Evolutionary conservation across 2,329 filamentous ascomycete species (phyloP).

Genomic region (Hymenoscyphus repandus): DNA sequence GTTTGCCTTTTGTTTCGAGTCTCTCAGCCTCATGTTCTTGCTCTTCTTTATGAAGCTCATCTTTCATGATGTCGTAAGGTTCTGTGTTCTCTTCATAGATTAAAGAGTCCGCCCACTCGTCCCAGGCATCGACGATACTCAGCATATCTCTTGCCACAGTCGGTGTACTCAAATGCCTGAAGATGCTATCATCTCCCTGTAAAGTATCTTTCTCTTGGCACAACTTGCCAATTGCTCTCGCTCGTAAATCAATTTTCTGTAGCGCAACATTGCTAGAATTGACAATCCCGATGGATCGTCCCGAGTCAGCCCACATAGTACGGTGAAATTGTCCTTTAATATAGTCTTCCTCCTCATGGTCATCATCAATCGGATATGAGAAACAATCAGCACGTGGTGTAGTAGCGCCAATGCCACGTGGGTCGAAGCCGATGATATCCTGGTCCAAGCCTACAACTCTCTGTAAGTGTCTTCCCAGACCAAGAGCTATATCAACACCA

Average conservation of each 20-base stretch:
- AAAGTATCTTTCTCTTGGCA: slow-evolving; percentile 34
- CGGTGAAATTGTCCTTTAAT: slow-evolving; percentile 34
- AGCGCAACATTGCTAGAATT: slow-evolving; percentile 43
- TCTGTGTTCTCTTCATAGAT: neutral
- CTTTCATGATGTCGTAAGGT: neutral
- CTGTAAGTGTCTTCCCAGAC: slow-evolving; percentile 31
- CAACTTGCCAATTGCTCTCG: slow-evolving; percentile 36
- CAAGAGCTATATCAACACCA: slow-evolving; percentile 8
- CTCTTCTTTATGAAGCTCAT: neutral
- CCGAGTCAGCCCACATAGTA: slow-evolving; percentile 13
- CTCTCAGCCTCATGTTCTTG: neutral
- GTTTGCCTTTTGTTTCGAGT: slow-evolving; percentile 14
- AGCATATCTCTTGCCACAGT: slow-evolving; percentile 35
- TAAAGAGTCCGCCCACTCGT: slow-evolving; percentile 19
- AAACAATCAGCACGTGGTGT: slow-evolving; percentile 31
- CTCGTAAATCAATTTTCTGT: slow-evolving; percentile 41
- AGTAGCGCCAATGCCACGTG: slow-evolving; percentile 35
- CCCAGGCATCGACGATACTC: slow-evolving; percentile 31
- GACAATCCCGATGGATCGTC: slow-evolving; percentile 34
- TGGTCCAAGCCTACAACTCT: slow-evolving; percentile 42
- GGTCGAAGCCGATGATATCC: slow-evolving; percentile 47
- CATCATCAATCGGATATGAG: slow-evolving; percentile 30
- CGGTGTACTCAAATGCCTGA: slow-evolving; percentile 29
- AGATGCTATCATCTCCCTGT: slow-evolving; percentile 26
- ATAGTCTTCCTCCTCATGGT: slow-evolving; percentile 34